Base-by-base conservation (phyloP, 305 asterid genomes). In the Striga hermonthica region DNA sequence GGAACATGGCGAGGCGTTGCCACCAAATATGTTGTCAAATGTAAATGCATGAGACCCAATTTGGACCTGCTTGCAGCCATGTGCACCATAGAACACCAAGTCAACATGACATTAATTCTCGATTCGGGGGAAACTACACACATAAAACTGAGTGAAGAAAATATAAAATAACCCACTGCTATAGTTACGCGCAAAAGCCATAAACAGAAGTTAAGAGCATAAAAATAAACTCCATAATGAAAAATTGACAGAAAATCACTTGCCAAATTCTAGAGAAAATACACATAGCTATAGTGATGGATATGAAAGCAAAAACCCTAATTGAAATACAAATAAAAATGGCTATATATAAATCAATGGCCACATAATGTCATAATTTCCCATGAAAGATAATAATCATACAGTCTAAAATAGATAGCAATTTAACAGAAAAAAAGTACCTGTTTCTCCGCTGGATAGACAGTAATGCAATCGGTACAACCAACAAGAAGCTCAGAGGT, bases 1-100 rank as follows among this genome's bases (percentile, higher is more conserved):
- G 3, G 88, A 83, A 14, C 91, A 75, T 0, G 93, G 81, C 7
- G 73, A 63, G 39, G 93, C 96, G 57, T 64, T 84, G 59, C 85
- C 80, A 13, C 99, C 99, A 66, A 79, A 94, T 3, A 94, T 74
- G 65, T 83, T 59, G 77, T 94, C 99, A 67, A 84, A 94, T 5
- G 99, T 94, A 78, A 90, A 94, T 6, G 95, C 82, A 69, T 94
- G 99, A 9, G 99, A 83, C 47, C 99, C 99, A 69, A 94, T 90
- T 70, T 90, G 99, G 73, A 94, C 99, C 99, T 93, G 77, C 71
- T 72, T 38, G 64, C 60, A 68, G 28, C n/a, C 63, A 72, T 44
- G 39, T 49, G 58, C 65, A 63, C 37, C 70, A 62, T 9, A 7
- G 34, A 48, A 8, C 53, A 65, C 37, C 53, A 61, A 54, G 31